Percentiles rank a stretch among this genome's conserved stretches.
Conservation (phyloP, 1,139 yeast species). For the Saccharomyces hybrid region DNA sequence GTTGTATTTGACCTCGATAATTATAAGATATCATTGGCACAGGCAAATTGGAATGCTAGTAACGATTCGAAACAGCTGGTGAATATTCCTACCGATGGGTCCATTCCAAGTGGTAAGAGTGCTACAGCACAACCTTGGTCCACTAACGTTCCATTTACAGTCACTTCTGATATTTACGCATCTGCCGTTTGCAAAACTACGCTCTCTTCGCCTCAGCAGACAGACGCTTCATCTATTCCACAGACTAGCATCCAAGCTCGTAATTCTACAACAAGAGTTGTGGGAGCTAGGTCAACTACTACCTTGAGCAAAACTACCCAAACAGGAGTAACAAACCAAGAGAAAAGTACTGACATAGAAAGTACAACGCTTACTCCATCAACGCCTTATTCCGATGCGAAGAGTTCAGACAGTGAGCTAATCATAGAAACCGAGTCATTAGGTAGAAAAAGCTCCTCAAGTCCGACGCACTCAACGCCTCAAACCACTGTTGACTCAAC, state of each 20-base stretch:
- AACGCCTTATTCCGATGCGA: background rate
- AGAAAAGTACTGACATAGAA: background rate
- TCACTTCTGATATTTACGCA: conserved; percentile 7
- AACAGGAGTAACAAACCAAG: background rate
- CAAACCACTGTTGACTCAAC: background rate
- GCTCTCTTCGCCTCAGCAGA: background rate
- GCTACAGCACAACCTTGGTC: conserved; percentile 19
- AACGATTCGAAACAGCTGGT: conserved; percentile 4
- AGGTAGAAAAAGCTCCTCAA: background rate
- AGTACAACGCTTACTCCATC: background rate
- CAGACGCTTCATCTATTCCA: background rate
- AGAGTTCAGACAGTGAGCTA: background rate
- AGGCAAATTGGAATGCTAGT: conserved; percentile 34
- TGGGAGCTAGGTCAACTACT: background rate
- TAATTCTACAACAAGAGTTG: background rate
- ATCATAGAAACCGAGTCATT: no score
- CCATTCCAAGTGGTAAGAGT: conserved; percentile 14
- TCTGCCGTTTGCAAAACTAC: background rate
- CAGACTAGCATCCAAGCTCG: background rate
- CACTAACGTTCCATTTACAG: conserved; percentile 11
- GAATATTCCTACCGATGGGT: conserved; percentile 15
- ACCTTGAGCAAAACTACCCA: background rate
- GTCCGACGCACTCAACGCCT: background rate
- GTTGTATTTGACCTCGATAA: conserved; percentile 70
- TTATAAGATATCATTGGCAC: conserved; percentile 59